Evolutionary conservation across 2,329 filamentous ascomycete genomes (phyloP), one percentile per base, ranked within the genome.

Genomic region (Fonsecaea nubica): DNA sequence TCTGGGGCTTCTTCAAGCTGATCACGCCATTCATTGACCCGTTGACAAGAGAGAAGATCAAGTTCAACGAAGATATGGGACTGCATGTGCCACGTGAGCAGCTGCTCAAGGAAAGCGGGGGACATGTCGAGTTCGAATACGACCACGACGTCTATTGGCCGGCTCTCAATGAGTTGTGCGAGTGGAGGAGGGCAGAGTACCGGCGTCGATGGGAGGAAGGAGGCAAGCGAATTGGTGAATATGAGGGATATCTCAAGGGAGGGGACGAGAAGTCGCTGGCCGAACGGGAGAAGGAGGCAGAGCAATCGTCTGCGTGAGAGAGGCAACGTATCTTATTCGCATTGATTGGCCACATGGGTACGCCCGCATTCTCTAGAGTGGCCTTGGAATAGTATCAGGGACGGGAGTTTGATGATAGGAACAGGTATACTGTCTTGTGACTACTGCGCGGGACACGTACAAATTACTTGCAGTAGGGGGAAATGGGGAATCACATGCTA

Each of bases 11-110:
- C 85, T 96, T 98, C 85, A 97, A 96, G 80, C 83, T 97, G 74
- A 93, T 99, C 80, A 93, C 89, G 4, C 93, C 94, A 45, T 97
- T 99, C 80, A 97, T 99, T 80, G 95, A 99, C 79, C 95, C 95
- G 7, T 82, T 93, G 74, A 99, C 95, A 9, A 89, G 91, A 65
- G 89, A 95, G 75, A 99, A 99, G 84, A 89, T 99, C 82, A 96
- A 95, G 82, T 97, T 97, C 85, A 97, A 98, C 83, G 93, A 97
- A 78, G 91, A 96, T 76, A 89, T 97, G 82, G 85, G 85, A 72
- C 83, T 91, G 72, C 92, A 93, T 77, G 90, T 99, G 21, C 93
- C 93, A 4, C 80, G 88, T 7, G 84, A 89, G 74, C 94, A 98
- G 77, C 86, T 99, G 61, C 91, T 92, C 89, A 90, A 88, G 74